Conservation (phyloP, 148 eudicot species). For the Nepenthes gracilis region DNA sequence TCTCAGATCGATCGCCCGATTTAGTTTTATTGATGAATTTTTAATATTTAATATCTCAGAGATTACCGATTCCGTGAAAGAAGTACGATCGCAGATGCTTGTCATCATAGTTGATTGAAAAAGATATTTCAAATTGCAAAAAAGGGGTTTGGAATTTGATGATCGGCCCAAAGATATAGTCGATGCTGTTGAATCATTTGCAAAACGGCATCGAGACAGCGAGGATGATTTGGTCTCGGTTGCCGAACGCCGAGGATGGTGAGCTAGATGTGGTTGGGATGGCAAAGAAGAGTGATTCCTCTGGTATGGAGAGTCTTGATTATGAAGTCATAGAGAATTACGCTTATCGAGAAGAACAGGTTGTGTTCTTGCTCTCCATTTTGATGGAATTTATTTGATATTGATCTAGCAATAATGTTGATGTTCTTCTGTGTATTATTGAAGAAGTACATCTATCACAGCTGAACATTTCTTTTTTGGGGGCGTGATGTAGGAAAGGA, state of each 20-base stretch:
- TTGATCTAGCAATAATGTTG: not conserved
- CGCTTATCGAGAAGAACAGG: constrained; percentile 88
- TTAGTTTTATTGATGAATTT: no score
- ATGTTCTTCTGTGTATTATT: not conserved
- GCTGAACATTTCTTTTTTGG: not conserved
- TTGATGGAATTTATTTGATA: not conserved
- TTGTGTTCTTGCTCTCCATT: constrained; percentile 3
- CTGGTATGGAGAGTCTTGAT: constrained; percentile 71
- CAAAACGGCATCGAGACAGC: constrained; percentile 82
- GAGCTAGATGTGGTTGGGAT: constrained; percentile 32
- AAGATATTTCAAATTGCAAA: not conserved
- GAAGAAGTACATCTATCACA: not conserved
- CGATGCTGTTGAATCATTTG: constrained; percentile 64
- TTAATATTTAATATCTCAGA: no score
- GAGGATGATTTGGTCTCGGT: constrained; percentile 60
- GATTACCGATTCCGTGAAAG: no score
- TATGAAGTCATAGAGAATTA: constrained; percentile 90
- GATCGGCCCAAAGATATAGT: not conserved
- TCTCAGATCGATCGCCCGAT: no score
- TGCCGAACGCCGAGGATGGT: constrained; percentile 59
- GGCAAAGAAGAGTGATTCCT: constrained; percentile 32
- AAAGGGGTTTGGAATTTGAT: not conserved
- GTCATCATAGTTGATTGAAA: no score
- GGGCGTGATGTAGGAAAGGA: constrained; percentile 37
- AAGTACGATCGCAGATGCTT: no score